Conservation (phyloP, 202 grass and related monocot species). For the Panicum virgatum region DNA sequence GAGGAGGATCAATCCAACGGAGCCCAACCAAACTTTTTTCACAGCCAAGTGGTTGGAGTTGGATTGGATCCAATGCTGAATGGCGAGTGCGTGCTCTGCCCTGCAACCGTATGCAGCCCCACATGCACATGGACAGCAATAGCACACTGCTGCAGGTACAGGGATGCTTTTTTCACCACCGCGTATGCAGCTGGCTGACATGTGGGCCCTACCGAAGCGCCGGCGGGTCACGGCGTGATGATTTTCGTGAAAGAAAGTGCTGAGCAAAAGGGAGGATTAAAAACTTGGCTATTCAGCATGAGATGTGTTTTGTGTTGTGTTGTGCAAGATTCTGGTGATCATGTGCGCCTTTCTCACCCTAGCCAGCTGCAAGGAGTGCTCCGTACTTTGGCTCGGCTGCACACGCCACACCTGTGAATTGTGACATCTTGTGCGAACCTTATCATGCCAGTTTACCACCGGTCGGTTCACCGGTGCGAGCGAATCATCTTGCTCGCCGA, state of each 20-base stretch:
- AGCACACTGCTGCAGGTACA: not conserved
- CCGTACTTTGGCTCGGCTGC: conserved; percentile 27
- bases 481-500: conserved; percentile 43
- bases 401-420: conserved; percentile 8
- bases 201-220: not conserved
- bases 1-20: conserved; percentile 43
- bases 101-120: conserved; percentile 19
- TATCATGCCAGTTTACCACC: conserved; percentile 13
- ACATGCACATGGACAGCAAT: not conserved
- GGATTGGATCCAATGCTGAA: conserved; percentile 34
- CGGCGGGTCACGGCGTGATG: not conserved
- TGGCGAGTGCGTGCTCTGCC: not conserved
- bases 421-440: conserved; percentile 42
- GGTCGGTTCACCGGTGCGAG: conserved; percentile 22
- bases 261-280: not conserved
- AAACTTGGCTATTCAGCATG: not conserved
- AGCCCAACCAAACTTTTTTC: conserved; percentile 38
- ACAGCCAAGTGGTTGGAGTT: conserved; percentile 34
- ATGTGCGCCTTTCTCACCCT: conserved; percentile 29
- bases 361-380: not conserved
- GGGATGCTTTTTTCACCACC: not conserved
- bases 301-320: not conserved
- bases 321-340: conserved; percentile 31
- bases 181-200: not conserved
- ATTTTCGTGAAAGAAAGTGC: not conserved